Percentiles rank a stretch among this genome's conserved stretches.
These are phyloP conservation scores for Crucihimalaya himalaica DNA, from an alignment of 345 rosid species.

Conservation along the genomic window DNA sequence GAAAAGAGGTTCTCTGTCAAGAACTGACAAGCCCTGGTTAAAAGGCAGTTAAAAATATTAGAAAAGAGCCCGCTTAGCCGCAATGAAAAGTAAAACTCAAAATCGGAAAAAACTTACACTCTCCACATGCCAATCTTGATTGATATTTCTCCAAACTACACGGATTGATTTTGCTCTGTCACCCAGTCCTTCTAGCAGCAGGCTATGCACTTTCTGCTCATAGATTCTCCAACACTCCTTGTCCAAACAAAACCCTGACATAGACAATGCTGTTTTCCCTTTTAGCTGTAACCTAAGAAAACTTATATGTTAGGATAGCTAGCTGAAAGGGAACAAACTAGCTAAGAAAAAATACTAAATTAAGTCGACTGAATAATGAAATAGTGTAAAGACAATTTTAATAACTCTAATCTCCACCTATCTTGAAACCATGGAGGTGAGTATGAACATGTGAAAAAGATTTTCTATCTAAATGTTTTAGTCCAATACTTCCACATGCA, in stretches of 20 bases:
- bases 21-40: slow-evolving; percentile 70
- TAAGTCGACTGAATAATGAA: neutral
- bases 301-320: slow-evolving; percentile 27
- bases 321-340: neutral
- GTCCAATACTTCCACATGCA: neutral
- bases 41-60: slow-evolving; percentile 19
- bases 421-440: slow-evolving; percentile 13
- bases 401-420: neutral
- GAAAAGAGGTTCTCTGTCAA: slow-evolving; percentile 64
- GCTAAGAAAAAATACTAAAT: slow-evolving; percentile 2
- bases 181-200: slow-evolving; percentile 71
- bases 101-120: slow-evolving; percentile 49
- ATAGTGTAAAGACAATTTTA: neutral
- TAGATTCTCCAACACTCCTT: slow-evolving; percentile 86
- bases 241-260: slow-evolving; percentile 79
- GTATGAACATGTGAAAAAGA: neutral
- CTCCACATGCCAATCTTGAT: slow-evolving; percentile 58
- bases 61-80: neutral
- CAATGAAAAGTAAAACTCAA: neutral
- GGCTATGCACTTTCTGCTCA: slow-evolving; percentile 70
- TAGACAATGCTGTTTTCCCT: slow-evolving; percentile 49
- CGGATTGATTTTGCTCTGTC: slow-evolving; percentile 79
- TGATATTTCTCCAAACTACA: slow-evolving; percentile 72
- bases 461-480: neutral
- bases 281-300: slow-evolving; percentile 65